phyloP scores from a whole-genome alignment of 345 rosid species.

The Hirschfeldia incana region DNA sequence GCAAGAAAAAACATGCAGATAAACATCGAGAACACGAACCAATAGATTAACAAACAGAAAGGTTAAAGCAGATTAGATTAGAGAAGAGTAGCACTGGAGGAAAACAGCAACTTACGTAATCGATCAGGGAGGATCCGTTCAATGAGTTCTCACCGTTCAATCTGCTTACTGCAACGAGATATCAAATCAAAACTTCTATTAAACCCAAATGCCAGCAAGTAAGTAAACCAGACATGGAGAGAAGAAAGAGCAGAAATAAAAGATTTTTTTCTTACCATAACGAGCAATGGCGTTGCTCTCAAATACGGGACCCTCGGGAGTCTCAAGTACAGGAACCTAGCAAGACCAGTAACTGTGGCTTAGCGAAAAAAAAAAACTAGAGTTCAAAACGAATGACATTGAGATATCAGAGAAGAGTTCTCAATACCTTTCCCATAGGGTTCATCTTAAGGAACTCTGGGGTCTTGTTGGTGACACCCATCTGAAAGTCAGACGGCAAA shows the following conservation, averaged over 20 bases:
- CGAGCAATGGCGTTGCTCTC: constrained; percentile 46
- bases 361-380: background rate
- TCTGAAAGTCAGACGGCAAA: constrained; percentile 59
- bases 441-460: constrained; percentile 86
- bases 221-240: background rate
- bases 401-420: background rate
- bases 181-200: constrained; percentile 22
- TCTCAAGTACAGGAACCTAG: constrained; percentile 35
- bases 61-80: background rate
- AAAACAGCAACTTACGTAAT: constrained; percentile 52
- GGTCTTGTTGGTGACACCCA: constrained; percentile 81
- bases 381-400: background rate
- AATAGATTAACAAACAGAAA: background rate
- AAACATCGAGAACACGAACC: background rate
- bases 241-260: background rate
- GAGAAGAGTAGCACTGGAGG: background rate
- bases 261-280: constrained; percentile 19
- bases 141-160: constrained; percentile 64
- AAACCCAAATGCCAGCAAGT: background rate
- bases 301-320: constrained; percentile 39
- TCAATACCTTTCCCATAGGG: constrained; percentile 89
- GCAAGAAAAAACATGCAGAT: constrained; percentile 18
- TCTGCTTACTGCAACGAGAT: constrained; percentile 54
- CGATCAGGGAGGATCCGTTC: constrained; percentile 60
- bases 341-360: background rate